Conservation (phyloP, 441 rosid species). For the Pelargonium citronellum region DNA sequence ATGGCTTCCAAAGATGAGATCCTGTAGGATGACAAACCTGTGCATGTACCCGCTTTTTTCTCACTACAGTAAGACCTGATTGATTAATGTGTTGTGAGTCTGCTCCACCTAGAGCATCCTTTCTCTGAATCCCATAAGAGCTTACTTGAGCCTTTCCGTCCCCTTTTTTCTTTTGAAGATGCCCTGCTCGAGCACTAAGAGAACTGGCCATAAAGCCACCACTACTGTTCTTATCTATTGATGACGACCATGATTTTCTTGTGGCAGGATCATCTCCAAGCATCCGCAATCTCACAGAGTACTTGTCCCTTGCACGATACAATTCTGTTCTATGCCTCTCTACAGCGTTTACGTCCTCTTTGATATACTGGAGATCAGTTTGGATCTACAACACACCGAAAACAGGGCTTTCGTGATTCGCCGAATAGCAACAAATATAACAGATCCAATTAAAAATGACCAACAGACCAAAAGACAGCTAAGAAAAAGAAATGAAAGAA, state of each 20-base stretch:
- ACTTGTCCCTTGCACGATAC: conserved; percentile 71
- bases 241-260: conserved; percentile 57
- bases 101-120: conserved; percentile 59
- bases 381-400: conserved; percentile 47
- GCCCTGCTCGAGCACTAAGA: conserved; percentile 51
- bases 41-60: conserved; percentile 82
- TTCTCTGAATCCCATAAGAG: conserved; percentile 65
- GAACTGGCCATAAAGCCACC: conserved; percentile 46
- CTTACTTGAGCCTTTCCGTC: conserved; percentile 63
- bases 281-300: conserved; percentile 74
- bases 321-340: conserved; percentile 86
- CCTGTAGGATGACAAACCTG: conserved; percentile 51
- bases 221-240: conserved; percentile 46
- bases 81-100: conserved; percentile 65
- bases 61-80: conserved; percentile 59
- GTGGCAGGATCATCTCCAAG: conserved; percentile 73
- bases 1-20: conserved; percentile 2
- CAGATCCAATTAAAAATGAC: not conserved
- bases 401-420: not conserved
- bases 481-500: not conserved
- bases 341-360: conserved; percentile 84
- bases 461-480: not conserved
- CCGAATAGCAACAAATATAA: conserved; percentile 12
- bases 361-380: conserved; percentile 77
- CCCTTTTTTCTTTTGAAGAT: conserved; percentile 50